A percentile compares a stretch with the other conserved stretches of the same genome.
Evolutionary conservation across 2,329 filamentous ascomycete species (phyloP).

Genomic region (Monilinia vaccinii-corymbosi): DNA sequence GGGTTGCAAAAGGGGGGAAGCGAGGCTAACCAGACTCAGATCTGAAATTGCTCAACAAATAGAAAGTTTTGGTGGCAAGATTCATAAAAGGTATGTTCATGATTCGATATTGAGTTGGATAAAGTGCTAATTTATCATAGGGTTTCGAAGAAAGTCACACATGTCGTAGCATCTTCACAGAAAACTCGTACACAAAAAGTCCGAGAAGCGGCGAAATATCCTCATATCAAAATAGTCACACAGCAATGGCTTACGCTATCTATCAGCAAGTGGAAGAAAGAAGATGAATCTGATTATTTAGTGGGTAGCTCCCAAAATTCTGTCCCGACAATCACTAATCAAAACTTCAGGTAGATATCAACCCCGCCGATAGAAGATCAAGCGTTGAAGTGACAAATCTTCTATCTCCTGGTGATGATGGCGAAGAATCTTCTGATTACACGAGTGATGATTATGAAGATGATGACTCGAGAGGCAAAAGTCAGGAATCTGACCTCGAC

Average conservation of each 20-base stretch:
- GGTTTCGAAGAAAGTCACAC: constrained; percentile 56
- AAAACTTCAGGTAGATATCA: constrained; percentile 49
- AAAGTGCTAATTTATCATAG: constrained; percentile 24
- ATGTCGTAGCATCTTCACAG: constrained; percentile 62
- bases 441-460: constrained; percentile 31
- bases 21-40: constrained; percentile 29
- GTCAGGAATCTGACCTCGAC: constrained; percentile 33
- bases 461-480: constrained; percentile 24
- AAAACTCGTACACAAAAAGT: constrained; percentile 84
- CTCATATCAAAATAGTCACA: constrained; percentile 82
- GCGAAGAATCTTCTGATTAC: constrained; percentile 24
- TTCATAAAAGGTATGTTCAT: constrained; percentile 34
- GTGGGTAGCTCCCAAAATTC: constrained; percentile 14
- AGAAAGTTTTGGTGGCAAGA: constrained; percentile 69
- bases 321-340: not conserved
- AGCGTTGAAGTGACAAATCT: constrained; percentile 37
- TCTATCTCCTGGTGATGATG: constrained; percentile 35
- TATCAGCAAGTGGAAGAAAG: constrained; percentile 70
- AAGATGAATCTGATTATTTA: constrained; percentile 58
- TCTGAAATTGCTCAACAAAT: constrained; percentile 87
- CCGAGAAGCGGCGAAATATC: constrained; percentile 69
- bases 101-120: not conserved
- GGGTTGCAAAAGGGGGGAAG: not conserved
- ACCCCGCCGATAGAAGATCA: constrained; percentile 49
- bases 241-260: constrained; percentile 84